Base-by-base conservation (phyloP, 2,329 filamentous ascomycete genomes). In the Penicillium brasilianum region DNA sequence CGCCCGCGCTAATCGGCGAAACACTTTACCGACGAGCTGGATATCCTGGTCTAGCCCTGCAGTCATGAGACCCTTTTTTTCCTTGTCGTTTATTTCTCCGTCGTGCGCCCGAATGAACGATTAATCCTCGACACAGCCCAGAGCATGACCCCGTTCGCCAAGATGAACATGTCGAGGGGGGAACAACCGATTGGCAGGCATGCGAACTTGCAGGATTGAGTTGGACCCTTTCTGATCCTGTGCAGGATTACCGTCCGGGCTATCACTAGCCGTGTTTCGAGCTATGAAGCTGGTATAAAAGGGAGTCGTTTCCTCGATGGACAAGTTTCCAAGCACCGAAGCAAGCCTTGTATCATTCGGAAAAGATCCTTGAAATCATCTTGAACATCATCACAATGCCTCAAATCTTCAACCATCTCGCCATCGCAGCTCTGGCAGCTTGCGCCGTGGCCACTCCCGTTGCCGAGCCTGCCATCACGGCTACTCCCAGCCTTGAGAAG, bases 401-500 rank as follows among this genome's bases (percentile, higher is more conserved):
- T 46, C 25, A 36, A 44, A 7, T 55, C 14, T 9, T 55, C 39
- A 46, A 20, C n/a, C 32, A 32, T 34, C 18, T 55, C 10, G 39
- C 52, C 13, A 13, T 46, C 16, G 52, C 25, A 41, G 52, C 52
- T 46, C 37, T 55, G 37, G 39, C 39, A 30, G 39, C 52, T 43
- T 43, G 22, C 28, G 52, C 52, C 5, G 39, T 46, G 22, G 52
- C 52, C 2, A 32, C 52, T 8, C 52, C 52, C 16, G 52, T 46
- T 25, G 52, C 52, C 20, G 36, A 32, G 52, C 52, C 52, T 32
- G 52, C 52, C 25, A 55, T 44, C 37, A 54, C 59, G 13, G 25
- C 28, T 14, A 44, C 59, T 46, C 52, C 59, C n/a, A 51, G 14
- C 14, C 51, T 61, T 22, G 59, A 61, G 28, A 43, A 54, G 55